These are phyloP conservation scores for Pleurozium schreberi DNA, from an alignment of 225 moss, liverwort and hornwort genomes.

Conservation along the genomic window DNA sequence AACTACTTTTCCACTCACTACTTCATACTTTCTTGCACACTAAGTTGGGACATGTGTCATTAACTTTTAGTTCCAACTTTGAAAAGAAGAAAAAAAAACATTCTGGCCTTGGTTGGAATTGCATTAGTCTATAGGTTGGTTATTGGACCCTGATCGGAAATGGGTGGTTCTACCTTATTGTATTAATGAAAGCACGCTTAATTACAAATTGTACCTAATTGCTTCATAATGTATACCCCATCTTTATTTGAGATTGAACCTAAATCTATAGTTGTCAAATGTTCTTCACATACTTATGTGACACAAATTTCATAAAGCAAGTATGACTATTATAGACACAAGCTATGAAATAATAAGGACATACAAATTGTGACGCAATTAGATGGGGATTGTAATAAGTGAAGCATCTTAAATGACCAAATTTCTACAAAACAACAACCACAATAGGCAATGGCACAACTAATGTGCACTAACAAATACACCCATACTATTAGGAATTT, in stretches of 20 bases:
- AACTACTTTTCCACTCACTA: too few relatives aligned
- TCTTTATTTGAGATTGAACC: neutral
- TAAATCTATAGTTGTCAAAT: neutral
- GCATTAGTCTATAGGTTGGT: too few relatives aligned
- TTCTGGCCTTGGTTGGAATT: too few relatives aligned
- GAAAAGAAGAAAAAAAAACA: too few relatives aligned
- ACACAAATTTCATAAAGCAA: neutral
- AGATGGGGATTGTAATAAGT: neutral
- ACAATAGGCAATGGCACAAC: neutral
- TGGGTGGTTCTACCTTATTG: too few relatives aligned
- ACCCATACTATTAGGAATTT: neutral
- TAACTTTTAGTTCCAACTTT: too few relatives aligned
- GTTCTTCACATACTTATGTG: neutral
- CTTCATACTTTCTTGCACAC: too few relatives aligned
- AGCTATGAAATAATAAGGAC: neutral
- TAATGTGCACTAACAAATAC: neutral
- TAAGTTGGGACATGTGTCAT: too few relatives aligned
- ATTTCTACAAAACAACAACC: neutral
- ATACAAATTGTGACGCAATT: neutral
- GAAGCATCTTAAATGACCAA: neutral
- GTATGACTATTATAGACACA: neutral
- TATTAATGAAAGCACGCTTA: rapidly evolving
- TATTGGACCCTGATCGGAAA: too few relatives aligned
- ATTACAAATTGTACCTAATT: neutral
- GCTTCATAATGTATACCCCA: neutral